Base-by-base conservation (phyloP, 2,329 filamentous ascomycete species). In the Penicillium aurantiogriseum region DNA sequence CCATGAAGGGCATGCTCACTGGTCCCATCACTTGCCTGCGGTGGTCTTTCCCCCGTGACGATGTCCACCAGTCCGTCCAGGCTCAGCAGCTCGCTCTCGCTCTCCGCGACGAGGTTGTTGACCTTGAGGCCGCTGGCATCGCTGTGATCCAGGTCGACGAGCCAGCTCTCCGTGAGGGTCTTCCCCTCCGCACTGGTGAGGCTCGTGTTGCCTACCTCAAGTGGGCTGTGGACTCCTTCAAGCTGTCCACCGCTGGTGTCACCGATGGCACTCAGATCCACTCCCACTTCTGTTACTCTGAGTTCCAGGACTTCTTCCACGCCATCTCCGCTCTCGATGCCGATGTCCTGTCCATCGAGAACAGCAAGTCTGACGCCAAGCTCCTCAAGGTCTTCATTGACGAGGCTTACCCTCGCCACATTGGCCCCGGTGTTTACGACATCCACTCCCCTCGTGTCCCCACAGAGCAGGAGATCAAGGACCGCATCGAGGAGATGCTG, bases 251-350 rank as follows among this genome's bases (percentile, higher is more conserved):
- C 71, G 88, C 92, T 60, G 94, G 92, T 77, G 93, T 99, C 61
- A 82, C 92, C 81, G 91, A 99, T 80, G 90, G 89, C 58, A 99
- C 94, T 68, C 94, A 99, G 86, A 97, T 99, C 79, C 94, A 99
- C 89, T 97, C 92, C 64, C 94, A 99, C 85, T 99, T 99, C 90
- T 99, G 94, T 81, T 99, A 99, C 88, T 97, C 94, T 52, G 94
- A 99, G 86, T 99, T 99, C 91, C 94, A 99, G 83, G 94, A 99
- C 85, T 99, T 99, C 87, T 99, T 99, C 92, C 91, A 97, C 82
- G 94, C 94, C 81, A 99, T 99, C 71, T 91, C 94, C 66, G 93
- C 94, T 61, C 89, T 99, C 65, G 94, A 99, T 77, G 93, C 94
- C 63, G 94, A 99, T 80, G 94, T 99, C 64, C 88, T 99, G 73